These are phyloP conservation scores for Akebia trifoliata DNA, from an alignment of 164 flowering plant genomes.

Conservation along the genomic window DNA sequence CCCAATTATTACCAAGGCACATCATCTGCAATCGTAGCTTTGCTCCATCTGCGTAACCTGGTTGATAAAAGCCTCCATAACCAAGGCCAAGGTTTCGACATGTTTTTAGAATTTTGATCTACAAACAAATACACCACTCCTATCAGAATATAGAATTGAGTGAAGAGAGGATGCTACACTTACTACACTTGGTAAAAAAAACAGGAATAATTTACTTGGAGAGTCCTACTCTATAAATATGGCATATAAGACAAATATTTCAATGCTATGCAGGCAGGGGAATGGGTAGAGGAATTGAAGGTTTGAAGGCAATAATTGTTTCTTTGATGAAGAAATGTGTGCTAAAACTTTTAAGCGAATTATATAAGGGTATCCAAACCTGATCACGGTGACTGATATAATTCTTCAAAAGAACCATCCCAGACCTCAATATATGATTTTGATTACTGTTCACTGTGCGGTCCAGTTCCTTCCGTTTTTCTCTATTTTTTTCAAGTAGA, in stretches of 20 bases:
- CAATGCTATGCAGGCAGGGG: not conserved
- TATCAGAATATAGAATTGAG: not conserved
- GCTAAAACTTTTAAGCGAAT: not conserved
- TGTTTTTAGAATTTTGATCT: slow-evolving; percentile 49
- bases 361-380: slow-evolving; percentile 24
- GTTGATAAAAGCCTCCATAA: slow-evolving; percentile 81
- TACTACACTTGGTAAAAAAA: no score
- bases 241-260: no score
- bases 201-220: no score
- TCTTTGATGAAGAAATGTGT: not conserved
- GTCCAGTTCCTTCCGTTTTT: slow-evolving; percentile 35
- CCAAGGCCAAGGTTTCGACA: slow-evolving; percentile 65
- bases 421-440: slow-evolving; percentile 35
- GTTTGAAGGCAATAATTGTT: not conserved
- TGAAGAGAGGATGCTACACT: not conserved
- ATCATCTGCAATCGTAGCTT: slow-evolving; percentile 64
- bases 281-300: no score
- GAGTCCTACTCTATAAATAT: no score
- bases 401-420: slow-evolving; percentile 63
- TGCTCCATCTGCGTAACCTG: slow-evolving; percentile 57
- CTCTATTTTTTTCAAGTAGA: slow-evolving; percentile 40
- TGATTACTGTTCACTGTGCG: slow-evolving; percentile 18
- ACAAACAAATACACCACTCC: not conserved
- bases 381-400: slow-evolving; percentile 44
- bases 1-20: slow-evolving; percentile 93